Evolutionary conservation across 305 asterid genomes (phyloP).

Genomic region (Fraxinus paxiana): DNA sequence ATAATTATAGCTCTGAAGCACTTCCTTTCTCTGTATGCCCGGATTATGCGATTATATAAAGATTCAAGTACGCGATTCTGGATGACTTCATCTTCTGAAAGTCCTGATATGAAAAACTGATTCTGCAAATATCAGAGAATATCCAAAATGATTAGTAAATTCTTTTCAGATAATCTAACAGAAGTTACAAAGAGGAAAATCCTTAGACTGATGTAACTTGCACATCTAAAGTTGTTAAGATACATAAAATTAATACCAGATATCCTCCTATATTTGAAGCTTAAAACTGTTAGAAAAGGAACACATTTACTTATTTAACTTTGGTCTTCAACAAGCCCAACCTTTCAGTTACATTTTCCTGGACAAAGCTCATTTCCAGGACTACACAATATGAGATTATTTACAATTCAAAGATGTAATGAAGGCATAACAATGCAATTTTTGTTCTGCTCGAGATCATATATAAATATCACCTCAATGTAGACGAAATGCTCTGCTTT

Average conservation of each 20-base stretch:
- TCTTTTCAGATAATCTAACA: neutral
- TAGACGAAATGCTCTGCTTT: constrained; percentile 80
- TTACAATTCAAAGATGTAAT: neutral
- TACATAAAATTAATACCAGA: neutral
- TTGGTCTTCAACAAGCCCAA: neutral
- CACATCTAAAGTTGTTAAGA: neutral
- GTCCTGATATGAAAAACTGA: constrained; percentile 91
- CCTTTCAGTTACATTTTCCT: neutral
- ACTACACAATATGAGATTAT: neutral
- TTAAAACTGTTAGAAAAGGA: neutral
- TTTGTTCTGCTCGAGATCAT: neutral
- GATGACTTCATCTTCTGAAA: constrained; percentile 75
- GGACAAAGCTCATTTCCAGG: neutral
- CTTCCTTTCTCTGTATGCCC: constrained; percentile 56
- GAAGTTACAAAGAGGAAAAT: neutral
- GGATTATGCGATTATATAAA: constrained; percentile 72
- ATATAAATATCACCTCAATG: constrained; percentile 59
- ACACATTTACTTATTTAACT: neutral
- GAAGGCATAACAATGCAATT: neutral
- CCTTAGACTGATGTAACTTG: neutral
- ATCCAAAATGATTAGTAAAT: constrained; percentile 11
- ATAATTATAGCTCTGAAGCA: constrained; percentile 83
- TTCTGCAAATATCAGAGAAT: constrained; percentile 53
- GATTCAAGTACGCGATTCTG: constrained; percentile 84
- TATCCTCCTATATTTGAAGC: neutral